Base-by-base conservation (phyloP, 2,329 filamentous ascomycete genomes). In the Emergomyces pasteurianus region DNA sequence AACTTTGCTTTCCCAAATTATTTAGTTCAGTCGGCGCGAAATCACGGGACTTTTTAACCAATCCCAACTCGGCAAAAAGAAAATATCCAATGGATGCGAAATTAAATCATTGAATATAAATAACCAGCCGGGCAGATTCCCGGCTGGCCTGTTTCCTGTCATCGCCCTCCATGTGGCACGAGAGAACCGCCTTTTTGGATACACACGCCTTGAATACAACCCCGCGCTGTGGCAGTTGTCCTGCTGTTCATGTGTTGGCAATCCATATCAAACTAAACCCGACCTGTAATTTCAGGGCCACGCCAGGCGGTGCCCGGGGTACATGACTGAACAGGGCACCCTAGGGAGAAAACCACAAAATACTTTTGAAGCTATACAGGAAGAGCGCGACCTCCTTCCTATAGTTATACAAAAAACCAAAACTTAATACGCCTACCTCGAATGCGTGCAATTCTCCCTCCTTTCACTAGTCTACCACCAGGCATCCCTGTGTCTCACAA, bases 401-500 rank as follows among this genome's bases (percentile, higher is more conserved):
- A 26, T 21, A 21, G 7, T 36, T 3, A 40, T 54, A 57, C 43
- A 31, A n/a, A 31, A 12, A 47, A 26, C 18, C n/a, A 21, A 14
- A 21, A 16, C 46, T 46, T 18, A 34, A 43, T 43, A n/a, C 40
- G 46, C 18, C 21, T 9, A 59, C 53, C 23, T 28, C 14, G 47
- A 53, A 58, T 23, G 42, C 58, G 46, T 42, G 60, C 58, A 60
- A 59, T 62, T 23, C 63, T 55, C 47, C 34, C 59, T 47, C 65
- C 62, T 63, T 55, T 50, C 43, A 63, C 66, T 72, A 67, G 68
- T 31, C 70, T 53, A 66, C 70, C 61, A 67, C 69, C 69, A 70
- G 61, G 68, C 70, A 42, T 69, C 71, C 68, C 71, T 71, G 28
- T 57, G 40, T 57, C 40, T 46, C 40, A 40, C 36, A 21, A 9